Evolutionary conservation across 179 eudicot species (phyloP).

Genomic region (Vitellaria paradoxa): DNA sequence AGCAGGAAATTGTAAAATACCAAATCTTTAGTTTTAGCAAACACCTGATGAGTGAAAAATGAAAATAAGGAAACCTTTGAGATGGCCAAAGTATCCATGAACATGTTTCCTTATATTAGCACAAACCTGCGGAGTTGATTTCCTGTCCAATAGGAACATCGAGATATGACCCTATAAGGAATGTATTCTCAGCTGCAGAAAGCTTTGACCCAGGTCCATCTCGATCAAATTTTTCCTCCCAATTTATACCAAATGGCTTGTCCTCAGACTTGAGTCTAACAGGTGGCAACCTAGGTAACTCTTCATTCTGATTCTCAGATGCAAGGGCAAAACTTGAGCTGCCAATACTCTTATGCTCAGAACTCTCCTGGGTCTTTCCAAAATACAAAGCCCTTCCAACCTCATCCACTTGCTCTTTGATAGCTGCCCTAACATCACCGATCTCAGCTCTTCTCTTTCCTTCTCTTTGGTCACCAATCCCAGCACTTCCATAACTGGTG

Average conservation of each 20-base stretch:
- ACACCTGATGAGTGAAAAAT: not conserved
- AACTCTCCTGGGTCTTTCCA: slow-evolving; percentile 55
- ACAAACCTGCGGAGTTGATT: slow-evolving; percentile 41
- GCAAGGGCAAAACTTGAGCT: slow-evolving; percentile 44
- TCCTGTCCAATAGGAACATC: slow-evolving; percentile 64
- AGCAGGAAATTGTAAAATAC: not conserved
- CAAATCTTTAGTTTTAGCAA: slow-evolving; percentile 1
- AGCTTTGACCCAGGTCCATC: slow-evolving; percentile 42
- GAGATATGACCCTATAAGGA: slow-evolving; percentile 53
- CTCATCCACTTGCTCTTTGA: slow-evolving; percentile 88
- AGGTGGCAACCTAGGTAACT: slow-evolving; percentile 85
- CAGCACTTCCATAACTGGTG: slow-evolving; percentile 43
- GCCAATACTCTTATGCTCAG: slow-evolving; percentile 48
- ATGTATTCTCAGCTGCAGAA: slow-evolving; percentile 35
- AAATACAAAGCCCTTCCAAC: slow-evolving; percentile 82
- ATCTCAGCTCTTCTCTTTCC: slow-evolving; percentile 46
- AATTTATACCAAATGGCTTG: slow-evolving; percentile 46
- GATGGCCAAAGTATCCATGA: not conserved
- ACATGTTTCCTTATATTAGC: not conserved
- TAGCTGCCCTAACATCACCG: slow-evolving; percentile 52
- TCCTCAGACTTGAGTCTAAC: slow-evolving; percentile 88
- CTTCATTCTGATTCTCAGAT: slow-evolving; percentile 71
- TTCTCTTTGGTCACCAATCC: slow-evolving; percentile 42
- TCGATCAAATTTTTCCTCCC: slow-evolving; percentile 79
- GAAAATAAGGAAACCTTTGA: not conserved